phyloP scores from a whole-genome alignment of 495 filamentous ascomycete genomes.

The Tirmania nivea region DNA sequence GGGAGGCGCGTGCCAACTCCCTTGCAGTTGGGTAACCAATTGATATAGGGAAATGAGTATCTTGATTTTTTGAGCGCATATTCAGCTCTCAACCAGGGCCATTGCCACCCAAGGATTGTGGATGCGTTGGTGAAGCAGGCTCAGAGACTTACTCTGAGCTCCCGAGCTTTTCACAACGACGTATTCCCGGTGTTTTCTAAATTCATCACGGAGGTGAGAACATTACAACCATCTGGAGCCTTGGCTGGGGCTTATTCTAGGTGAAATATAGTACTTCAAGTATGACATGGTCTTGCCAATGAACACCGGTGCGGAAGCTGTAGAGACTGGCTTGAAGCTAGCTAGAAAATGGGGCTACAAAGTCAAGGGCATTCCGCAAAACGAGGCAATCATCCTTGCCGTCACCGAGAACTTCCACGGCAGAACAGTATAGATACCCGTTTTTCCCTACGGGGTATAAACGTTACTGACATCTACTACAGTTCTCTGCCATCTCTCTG shows the following conservation, averaged over 20 bases:
- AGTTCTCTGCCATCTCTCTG: conserved; percentile 78
- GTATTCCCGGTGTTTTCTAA: conserved; percentile 93
- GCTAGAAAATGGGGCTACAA: conserved; percentile 99
- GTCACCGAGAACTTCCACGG: conserved; percentile 92
- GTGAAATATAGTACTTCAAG: conserved; percentile 39
- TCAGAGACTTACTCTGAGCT: conserved; percentile 73
- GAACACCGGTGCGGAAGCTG: conserved; percentile 98
- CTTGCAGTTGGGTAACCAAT: too few relatives aligned
- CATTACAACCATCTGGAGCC: not conserved
- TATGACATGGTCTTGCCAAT: conserved; percentile 99
- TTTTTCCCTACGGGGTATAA: not conserved
- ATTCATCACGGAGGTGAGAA: conserved; percentile 45
- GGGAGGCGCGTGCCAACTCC: too few relatives aligned
- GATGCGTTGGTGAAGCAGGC: conserved; percentile 81
- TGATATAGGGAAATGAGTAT: conserved; percentile 54
- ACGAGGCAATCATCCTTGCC: conserved; percentile 64
- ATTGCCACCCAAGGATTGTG: conserved; percentile 91
- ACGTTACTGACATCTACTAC: conserved; percentile 6
- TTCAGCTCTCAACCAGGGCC: conserved; percentile 94
- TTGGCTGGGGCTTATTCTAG: not conserved
- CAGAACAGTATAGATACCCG: conserved; percentile 30
- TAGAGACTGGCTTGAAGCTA: conserved; percentile 94
- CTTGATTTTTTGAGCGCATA: conserved; percentile 97
- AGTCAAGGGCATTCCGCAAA: conserved; percentile 69
- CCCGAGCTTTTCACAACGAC: conserved; percentile 95